Evolutionary conservation across 345 rosid species (phyloP).

Genomic region (Clarkia xantiana): DNA sequence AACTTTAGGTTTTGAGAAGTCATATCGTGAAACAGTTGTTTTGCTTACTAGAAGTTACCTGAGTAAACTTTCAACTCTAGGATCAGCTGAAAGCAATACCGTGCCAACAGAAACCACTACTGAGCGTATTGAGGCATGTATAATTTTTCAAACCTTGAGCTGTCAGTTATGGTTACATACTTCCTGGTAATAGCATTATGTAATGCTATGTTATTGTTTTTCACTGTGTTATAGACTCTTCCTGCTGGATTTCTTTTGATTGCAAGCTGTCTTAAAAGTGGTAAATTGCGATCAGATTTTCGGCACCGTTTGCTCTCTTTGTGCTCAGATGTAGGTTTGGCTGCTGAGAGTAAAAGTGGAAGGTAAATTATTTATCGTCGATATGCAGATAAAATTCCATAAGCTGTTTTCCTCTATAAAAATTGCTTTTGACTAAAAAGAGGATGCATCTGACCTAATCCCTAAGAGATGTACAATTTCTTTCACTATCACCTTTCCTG

Average conservation of each 20-base stretch:
- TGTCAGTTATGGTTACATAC: constrained; percentile 4
- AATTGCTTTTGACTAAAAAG: not conserved
- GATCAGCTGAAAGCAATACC: constrained; percentile 83
- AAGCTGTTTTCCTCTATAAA: not conserved
- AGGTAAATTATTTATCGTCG: constrained; percentile 28
- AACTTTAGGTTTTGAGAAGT: constrained; percentile 96
- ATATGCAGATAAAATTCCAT: constrained; percentile 1
- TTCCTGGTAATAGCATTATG: constrained; percentile 7
- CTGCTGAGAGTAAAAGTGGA: constrained; percentile 96
- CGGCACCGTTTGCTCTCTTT: constrained; percentile 88
- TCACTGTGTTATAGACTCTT: constrained; percentile 74
- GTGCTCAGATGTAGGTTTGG: constrained; percentile 96
- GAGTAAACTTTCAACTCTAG: constrained; percentile 59
- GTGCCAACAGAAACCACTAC: constrained; percentile 75
- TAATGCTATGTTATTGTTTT: constrained; percentile 30
- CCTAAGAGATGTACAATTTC: not conserved
- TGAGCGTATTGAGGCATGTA: constrained; percentile 81
- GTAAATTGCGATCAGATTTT: constrained; percentile 74
- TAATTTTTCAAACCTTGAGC: not conserved
- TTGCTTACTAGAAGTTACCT: constrained; percentile 89
- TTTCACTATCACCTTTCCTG: not conserved
- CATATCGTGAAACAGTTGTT: constrained; percentile 95
- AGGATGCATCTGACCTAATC: not conserved
- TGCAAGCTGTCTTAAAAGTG: constrained; percentile 58
- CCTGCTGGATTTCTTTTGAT: constrained; percentile 97